Evolutionary conservation across 192 early-diverging fungal genomes (phyloP), one percentile per base, ranked within the genome.

Genomic region (Phycomyces nitens): DNA sequence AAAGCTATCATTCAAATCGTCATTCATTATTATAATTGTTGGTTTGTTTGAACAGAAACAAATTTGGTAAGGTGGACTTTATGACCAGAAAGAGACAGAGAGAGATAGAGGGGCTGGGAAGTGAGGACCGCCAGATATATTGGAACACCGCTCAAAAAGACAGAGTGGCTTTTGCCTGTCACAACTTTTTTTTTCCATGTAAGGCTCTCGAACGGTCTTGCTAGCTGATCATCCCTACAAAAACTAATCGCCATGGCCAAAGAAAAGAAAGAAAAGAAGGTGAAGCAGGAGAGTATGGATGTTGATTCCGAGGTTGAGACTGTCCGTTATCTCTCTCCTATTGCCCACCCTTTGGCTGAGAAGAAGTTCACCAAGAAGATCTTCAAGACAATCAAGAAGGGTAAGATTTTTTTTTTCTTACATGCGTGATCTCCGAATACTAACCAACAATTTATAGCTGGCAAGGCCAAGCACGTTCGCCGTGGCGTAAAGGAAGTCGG

Each of bases 401-500:
- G 91, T 95, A 68, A 68, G 14, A 57, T 61, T 16, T 50, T 51
- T 27, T 34, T 34, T 7, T 34, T n/a, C n/a, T n/a, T n/a, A n/a
- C n/a, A n/a, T n/a, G n/a, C n/a, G n/a, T n/a, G n/a, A n/a, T n/a
- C n/a, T n/a, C n/a, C 29, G 22, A 67, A 47, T n/a, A n/a, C n/a
- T n/a, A n/a, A n/a, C n/a, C n/a, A 47, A 51, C 55, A 64, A 52
- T 52, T 5, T 53, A 63, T 71, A 89, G 93, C 95, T 54, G 71
- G 89, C 58, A 94, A 91, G 79, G 85, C 87, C 51, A 93, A 94
- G 77, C 85, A 89, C 43, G 84, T 95, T 43, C 89, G 89, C 76
- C 89, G 97, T 63, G 97, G 97, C 55, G 93, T 98, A 20, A 98
- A 98, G 84, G 97, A 99, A 77, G 94, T 98, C 27, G 91, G 93